Evolutionary conservation across 1,139 yeast species (phyloP), one percentile per base, ranked within the genome.

Genomic region (Protomyces lactucae-debilis): DNA sequence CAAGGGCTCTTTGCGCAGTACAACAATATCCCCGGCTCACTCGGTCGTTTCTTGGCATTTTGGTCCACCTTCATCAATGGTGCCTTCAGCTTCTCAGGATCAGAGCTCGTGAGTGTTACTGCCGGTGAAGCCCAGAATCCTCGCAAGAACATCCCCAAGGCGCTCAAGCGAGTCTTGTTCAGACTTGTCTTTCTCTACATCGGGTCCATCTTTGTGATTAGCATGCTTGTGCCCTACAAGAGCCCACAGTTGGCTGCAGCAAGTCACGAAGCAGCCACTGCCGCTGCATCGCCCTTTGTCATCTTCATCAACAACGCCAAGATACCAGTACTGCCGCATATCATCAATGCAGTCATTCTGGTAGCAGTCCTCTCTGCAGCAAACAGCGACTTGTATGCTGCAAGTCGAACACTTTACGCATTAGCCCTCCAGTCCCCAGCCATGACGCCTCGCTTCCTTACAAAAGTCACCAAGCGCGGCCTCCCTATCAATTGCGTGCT

Each of bases 121-220:
- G 93, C 95, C 21, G 96, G 96, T 73, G 97, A 92, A 77, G 83
- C 93, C 59, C 81, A 83, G 60, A 87, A 88, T 75, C 97, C 97
- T 65, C 81, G 88, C 73, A 84, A 83, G 69, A 81, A 95, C 14
- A 88, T 92, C 61, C 97, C 97, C 66, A 81, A 82, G 67, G 97
- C 97, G 39, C 88, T 89, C 72, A 83, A 86, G 71, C 88, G 88
- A 73, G 95, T 90, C 45, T 83, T 90, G 70, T 82, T 84, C 78
- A 83, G 97, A 76, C 89, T 92, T 70, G 75, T 88, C 69, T 77
- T 90, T 65, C 88, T 92, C 74, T 92, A 88, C 80, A 85, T 92
- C 72, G 80, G 87, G 16, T 85, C 92, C 12, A 82, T 91, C 70
- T 81, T 91, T 72, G 88, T 91, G 77, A 61, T 65, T 28, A 61